phyloP scores from a whole-genome alignment of 176 grass and related monocot species.

The maize (Zea mays) region Zm-B73-REFERENCE-NAM-5.0 NC_050097.1:24036501-24037000 shows the following conservation, averaged over 20 bases:
- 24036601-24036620: not conserved
- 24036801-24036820: not conserved
- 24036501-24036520: not conserved
- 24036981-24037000: conserved; percentile 41
- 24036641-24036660: not conserved
- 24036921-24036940: not conserved
- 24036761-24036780: conserved; percentile 10
- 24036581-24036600: conserved; percentile 11
- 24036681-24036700: conserved; percentile 8
- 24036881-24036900: not conserved
- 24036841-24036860: conserved; percentile 2
- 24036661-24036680: not conserved
- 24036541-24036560: not conserved
- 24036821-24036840: not conserved
- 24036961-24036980: not conserved
- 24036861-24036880: not conserved
- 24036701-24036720: not conserved
- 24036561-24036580: not conserved
- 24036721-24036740: not conserved
- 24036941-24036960: not conserved
- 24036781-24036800: not conserved
- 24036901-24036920: not conserved
- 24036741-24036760: not conserved
- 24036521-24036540: not conserved
- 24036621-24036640: not conserved